phyloP scores from a whole-genome alignment of 441 rosid genomes.

The Mallotus repandus region DNA sequence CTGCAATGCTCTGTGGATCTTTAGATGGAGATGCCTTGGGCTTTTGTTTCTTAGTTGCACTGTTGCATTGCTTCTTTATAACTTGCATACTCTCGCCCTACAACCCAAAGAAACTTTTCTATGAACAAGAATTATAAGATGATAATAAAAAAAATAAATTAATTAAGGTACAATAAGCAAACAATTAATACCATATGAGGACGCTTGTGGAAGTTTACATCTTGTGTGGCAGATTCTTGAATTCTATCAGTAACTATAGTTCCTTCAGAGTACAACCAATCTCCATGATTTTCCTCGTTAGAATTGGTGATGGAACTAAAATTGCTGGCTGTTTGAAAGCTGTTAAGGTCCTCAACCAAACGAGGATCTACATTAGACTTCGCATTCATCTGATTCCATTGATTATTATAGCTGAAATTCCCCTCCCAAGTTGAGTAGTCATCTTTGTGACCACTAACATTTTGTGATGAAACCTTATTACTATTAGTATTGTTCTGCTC shows the following conservation, averaged over 20 bases:
- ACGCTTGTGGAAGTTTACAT: conserved; percentile 50
- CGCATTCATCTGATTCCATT: conserved; percentile 40
- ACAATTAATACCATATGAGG: conserved; percentile 44
- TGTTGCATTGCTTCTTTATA: conserved; percentile 56
- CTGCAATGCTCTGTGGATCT: conserved; percentile 92
- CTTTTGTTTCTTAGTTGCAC: conserved; percentile 42
- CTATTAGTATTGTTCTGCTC: conserved; percentile 33
- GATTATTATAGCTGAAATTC: conserved; percentile 17
- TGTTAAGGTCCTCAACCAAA: conserved; percentile 35
- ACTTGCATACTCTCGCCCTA: conserved; percentile 57
- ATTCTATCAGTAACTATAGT: conserved; percentile 36
- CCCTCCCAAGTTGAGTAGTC: conserved; percentile 43
- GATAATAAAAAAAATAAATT: too few species aligned
- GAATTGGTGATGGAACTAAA: conserved; percentile 28
- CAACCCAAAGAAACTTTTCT: not conserved
- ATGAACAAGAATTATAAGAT: too few species aligned
- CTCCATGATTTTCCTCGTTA: conserved; percentile 35
- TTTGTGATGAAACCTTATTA: conserved; percentile 17
- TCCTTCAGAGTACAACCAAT: conserved; percentile 64
- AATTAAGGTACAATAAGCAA: not conserved
- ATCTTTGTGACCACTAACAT: conserved; percentile 18
- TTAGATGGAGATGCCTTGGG: conserved; percentile 49
- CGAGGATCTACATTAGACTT: conserved; percentile 36
- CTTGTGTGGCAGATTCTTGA: conserved; percentile 41
- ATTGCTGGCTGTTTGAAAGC: conserved; percentile 39